These are phyloP conservation scores for Fusarium pseudocircinatum DNA, from an alignment of 2,329 filamentous ascomycete genomes.

Conservation along the genomic window DNA sequence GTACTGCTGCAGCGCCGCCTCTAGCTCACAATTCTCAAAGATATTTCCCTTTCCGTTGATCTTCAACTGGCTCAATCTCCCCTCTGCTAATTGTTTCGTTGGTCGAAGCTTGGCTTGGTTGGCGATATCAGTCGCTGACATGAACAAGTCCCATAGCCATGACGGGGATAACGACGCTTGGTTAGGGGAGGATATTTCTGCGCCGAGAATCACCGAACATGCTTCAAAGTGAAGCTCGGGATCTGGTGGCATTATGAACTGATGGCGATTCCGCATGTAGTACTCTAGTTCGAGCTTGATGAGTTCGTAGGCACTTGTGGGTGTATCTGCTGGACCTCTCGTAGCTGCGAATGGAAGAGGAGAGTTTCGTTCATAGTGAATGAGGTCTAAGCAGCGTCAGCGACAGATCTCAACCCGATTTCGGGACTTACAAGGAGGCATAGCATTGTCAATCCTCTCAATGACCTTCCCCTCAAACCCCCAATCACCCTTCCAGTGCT, in stretches of 20 bases:
- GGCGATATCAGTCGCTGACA: conserved; percentile 23
- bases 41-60: conserved; percentile 35
- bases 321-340: conserved; percentile 32
- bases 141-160: conserved; percentile 35
- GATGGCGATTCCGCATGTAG: conserved; percentile 26
- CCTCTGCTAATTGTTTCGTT: conserved; percentile 24
- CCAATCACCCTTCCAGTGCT: conserved; percentile 56
- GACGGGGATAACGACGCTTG: conserved; percentile 18
- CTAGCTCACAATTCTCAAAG: conserved; percentile 33
- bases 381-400: conserved; percentile 30
- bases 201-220: conserved; percentile 25
- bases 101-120: conserved; percentile 27
- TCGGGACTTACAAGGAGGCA: conserved; percentile 55
- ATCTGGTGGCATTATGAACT: conserved; percentile 19
- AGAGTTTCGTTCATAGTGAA: conserved; percentile 34
- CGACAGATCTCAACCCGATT: no score
- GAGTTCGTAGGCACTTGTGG: conserved; percentile 32
- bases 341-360: conserved; percentile 32
- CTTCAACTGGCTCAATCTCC: conserved; percentile 23
- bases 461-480: conserved; percentile 52
- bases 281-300: conserved; percentile 34
- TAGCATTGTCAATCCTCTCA: conserved; percentile 54
- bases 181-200: conserved; percentile 25
- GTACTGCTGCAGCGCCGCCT: conserved; percentile 22
- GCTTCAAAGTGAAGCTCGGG: conserved; percentile 28